Evolutionary conservation across 208 protist species (phyloP), one percentile per base, ranked within the genome.

Genomic region (Wallacemonas sp.): DNA sequence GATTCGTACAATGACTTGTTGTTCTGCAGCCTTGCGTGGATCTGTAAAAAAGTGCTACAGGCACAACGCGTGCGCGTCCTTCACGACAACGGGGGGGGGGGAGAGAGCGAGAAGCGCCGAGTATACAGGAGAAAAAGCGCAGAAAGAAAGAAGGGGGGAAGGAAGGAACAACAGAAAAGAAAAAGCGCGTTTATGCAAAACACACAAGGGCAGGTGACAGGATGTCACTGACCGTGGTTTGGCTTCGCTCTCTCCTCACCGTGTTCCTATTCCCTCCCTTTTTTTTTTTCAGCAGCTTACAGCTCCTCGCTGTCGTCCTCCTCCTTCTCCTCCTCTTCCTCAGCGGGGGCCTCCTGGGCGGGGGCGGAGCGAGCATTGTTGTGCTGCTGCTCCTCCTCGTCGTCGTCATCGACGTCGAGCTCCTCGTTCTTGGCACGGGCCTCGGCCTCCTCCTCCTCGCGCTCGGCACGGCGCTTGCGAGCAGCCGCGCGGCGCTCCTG

Each of bases 401-500:
- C 52, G 23, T 58, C 52, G 32, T 58, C 44, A 17, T 66, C 61
- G 14, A 55, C 30, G 32, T 5, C 64, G 64, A 69, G 49, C 48
- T 60, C 36, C 38, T 69, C 64, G 47, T 69, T 57, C 67, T 78
- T 61, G 34, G 43, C 47, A 21, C 63, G 65, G 36, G 68, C 67
- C 49, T 83, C 77, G 17, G 80, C 71, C 27, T 71, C 69, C 23
- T 65, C 76, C 39, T 72, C 65, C 62, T 83, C 72, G 38, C 76
- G 76, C 48, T 78, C 74, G 27, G 47, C 61, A 54, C 74, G 68
- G 67, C 64, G 68, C 68, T 87, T 84, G 29, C 56, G 61, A 34
- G 81, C 78, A 24, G 65, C 64, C 19, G 74, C 78, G 43, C 81
- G 77, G 36, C 48, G 43, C 76, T 69, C 70, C 71, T 84, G 74